Evolutionary conservation across 73 alveolate species (phyloP), one percentile per base, ranked within the genome.

Genomic region (Durusdinium trenchii): DNA sequence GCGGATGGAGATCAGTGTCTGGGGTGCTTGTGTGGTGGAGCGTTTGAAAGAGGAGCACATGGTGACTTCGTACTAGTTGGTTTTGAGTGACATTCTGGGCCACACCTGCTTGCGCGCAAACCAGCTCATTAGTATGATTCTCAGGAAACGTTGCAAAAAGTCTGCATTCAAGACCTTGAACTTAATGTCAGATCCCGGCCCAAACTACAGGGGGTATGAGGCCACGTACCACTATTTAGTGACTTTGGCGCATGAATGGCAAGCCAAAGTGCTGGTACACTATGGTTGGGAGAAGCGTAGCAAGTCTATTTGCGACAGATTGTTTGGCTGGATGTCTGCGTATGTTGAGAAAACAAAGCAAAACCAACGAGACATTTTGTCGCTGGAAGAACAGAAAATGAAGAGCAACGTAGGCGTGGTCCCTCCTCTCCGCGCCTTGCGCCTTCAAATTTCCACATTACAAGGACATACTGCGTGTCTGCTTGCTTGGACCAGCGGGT

Each of bases 11-110:
- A 12, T 30, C 35, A 45, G 71, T 12, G 69, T 38, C 9, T 82
- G 69, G 69, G 92, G 92, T 30, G 92, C 92, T 26, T 82, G 73
- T 32, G 9, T 82, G 28, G 92, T 47, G 32, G 92, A 82, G n/a
- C n/a, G n/a, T n/a, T n/a, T n/a, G n/a, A n/a, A n/a, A n/a, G n/a
- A n/a, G n/a, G n/a, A n/a, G n/a, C n/a, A n/a, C n/a, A n/a, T n/a
- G n/a, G n/a, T n/a, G n/a, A n/a, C n/a, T n/a, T n/a, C n/a, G n/a
- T n/a, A n/a, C n/a, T n/a, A n/a, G n/a, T n/a, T n/a, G n/a, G n/a
- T n/a, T n/a, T n/a, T n/a, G n/a, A n/a, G n/a, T n/a, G 71, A 82
- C 71, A 82, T 82, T 30, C 61, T 84, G 38, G 94, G 52, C 64
- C 92, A 82, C 48, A 82, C 92, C 3, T 82, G 93, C 38, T 28